Evolutionary conservation across 148 eudicot genomes (phyloP).

Genomic region (Cornus suecica): DNA sequence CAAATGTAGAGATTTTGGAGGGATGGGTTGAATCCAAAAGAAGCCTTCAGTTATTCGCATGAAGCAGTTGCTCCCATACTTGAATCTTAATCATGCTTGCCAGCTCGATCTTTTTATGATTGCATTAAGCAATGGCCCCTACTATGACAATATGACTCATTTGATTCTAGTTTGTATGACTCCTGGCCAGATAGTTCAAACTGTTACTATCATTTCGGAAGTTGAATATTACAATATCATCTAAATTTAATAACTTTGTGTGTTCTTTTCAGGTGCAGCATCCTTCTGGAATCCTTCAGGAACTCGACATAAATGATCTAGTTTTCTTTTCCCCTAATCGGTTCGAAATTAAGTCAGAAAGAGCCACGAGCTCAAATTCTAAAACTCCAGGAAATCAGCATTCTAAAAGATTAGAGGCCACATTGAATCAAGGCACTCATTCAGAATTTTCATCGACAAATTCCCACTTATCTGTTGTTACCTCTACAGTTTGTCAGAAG

Average conservation of each 20-base stretch:
- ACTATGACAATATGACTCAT: neutral
- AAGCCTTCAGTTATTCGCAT: no score
- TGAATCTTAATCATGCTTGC: neutral
- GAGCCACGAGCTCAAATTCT: conserved; percentile 20
- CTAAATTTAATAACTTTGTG: neutral
- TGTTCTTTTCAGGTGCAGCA: conserved; percentile 30
- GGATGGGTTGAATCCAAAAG: no score
- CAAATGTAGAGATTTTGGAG: neutral
- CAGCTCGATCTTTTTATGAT: neutral
- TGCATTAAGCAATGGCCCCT: neutral
- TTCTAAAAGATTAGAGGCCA: conserved; percentile 28
- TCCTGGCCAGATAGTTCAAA: neutral
- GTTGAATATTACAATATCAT: neutral
- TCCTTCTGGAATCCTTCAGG: conserved; percentile 56
- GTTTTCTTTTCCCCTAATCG: conserved; percentile 48
- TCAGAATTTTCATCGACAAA: conserved; percentile 31
- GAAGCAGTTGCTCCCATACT: no score
- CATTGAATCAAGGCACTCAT: conserved; percentile 25
- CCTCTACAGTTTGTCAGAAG: conserved; percentile 38
- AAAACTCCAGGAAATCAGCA: conserved; percentile 31
- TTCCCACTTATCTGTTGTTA: conserved; percentile 28
- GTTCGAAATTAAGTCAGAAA: conserved; percentile 25
- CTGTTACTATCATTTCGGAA: neutral
- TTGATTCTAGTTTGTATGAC: neutral
- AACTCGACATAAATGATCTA: conserved; percentile 39